Percentiles rank a stretch among this genome's conserved stretches.
Conservation (phyloP, 1,284 basidiomycete species). For the Cutaneotrichosporon sp. region DNA sequence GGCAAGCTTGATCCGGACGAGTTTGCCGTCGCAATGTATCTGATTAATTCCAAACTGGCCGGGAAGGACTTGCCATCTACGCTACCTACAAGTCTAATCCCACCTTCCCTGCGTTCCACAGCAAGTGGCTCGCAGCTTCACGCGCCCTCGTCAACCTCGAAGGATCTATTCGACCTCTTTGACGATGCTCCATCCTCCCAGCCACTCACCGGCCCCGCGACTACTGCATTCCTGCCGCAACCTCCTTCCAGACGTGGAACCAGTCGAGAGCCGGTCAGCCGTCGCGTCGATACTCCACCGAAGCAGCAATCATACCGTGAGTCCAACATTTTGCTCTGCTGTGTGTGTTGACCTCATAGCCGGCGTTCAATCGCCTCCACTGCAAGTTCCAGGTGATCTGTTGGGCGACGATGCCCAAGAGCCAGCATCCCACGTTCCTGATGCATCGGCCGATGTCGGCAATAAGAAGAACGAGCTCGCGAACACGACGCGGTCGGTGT, state of each 20-base stretch:
- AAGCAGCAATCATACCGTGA: background rate
- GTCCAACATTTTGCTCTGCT: background rate
- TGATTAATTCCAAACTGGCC: conserved; percentile 81
- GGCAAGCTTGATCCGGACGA: conserved; percentile 84
- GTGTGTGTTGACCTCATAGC: conserved; percentile 5
- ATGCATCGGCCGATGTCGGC: conserved; percentile 62
- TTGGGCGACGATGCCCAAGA: conserved; percentile 39
- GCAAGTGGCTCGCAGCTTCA: background rate
- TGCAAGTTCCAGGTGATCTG: conserved; percentile 21
- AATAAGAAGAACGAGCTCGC: conserved; percentile 76
- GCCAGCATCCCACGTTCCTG: conserved; percentile 38
- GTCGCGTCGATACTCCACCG: background rate
- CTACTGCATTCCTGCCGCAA: conserved; percentile 25
- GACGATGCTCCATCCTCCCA: conserved; percentile 22
- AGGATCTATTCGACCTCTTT: conserved; percentile 48
- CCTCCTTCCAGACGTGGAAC: conserved; percentile 18
- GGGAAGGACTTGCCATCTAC: conserved; percentile 73
- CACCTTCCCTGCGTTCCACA: conserved; percentile 54
- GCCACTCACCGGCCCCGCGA: conserved; percentile 6
- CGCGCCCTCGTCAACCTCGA: conserved; percentile 22
- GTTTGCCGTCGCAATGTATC: conserved; percentile 92
- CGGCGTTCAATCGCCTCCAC: too few relatives aligned
- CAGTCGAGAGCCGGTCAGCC: background rate
- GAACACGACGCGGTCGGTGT: conserved; percentile 60
- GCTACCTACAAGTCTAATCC: conserved; percentile 70